phyloP scores from a whole-genome alignment of 2,329 filamentous ascomycete species.

The Trichoderma afroharzianum region DNA sequence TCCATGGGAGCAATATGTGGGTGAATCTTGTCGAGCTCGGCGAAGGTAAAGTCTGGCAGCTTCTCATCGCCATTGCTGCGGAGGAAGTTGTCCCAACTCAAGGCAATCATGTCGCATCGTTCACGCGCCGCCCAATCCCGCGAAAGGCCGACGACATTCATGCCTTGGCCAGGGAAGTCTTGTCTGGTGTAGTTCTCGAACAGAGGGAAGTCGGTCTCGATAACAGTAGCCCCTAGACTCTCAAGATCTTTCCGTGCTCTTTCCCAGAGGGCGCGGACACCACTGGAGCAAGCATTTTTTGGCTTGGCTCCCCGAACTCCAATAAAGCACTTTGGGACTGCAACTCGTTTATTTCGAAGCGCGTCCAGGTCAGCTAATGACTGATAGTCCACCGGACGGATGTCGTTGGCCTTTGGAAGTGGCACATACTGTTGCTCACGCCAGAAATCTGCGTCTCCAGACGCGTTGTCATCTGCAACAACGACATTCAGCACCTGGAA shows the following conservation, averaged over 20 bases:
- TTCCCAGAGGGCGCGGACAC: not conserved
- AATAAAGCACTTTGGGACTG: not conserved
- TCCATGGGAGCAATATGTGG: not conserved
- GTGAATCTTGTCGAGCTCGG: not conserved
- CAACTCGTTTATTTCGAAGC: not conserved
- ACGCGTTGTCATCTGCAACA: not conserved
- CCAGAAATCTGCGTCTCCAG: not conserved
- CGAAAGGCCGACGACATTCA: not conserved
- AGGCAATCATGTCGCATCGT: not conserved
- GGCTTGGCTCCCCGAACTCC: not conserved
- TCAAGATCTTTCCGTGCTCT: not conserved
- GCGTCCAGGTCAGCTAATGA: not conserved
- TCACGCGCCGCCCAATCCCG: not conserved
- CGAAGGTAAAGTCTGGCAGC: not conserved
- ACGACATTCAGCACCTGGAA: not conserved
- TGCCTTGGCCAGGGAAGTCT: not conserved
- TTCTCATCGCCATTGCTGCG: not conserved
- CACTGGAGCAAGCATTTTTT: not conserved
- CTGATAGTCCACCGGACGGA: not conserved
- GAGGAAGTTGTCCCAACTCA: not conserved
- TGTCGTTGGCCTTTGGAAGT: not conserved
- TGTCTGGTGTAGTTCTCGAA: not conserved
- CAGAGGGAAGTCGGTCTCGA: not conserved
- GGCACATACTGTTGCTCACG: not conserved
- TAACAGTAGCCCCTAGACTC: not conserved